A percentile compares a stretch with the other conserved stretches of the same genome.
These are phyloP conservation scores for Erythrobasidium yunnanense DNA, from an alignment of 768 basidiomycete genomes.

Conservation along the genomic window DNA sequence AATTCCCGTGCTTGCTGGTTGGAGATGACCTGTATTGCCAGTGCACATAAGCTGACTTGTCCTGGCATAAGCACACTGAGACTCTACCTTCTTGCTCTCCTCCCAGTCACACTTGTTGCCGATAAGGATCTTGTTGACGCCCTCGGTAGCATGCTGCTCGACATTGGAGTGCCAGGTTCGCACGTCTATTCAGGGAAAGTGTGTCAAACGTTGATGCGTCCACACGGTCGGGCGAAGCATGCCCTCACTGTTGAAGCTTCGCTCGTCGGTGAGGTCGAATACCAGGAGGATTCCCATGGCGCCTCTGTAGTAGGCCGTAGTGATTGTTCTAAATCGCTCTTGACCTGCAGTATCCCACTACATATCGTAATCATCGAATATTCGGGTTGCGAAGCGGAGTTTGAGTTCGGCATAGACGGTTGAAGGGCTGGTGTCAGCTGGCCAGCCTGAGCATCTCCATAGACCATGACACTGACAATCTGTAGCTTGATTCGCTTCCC, in stretches of 20 bases:
- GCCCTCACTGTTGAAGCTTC: conserved; percentile 75
- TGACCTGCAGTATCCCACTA: conserved; percentile 99
- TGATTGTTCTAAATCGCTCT: conserved; percentile 96
- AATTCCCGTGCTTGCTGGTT: conserved; percentile 84
- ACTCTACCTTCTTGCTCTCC: conserved; percentile 56
- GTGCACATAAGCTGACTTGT: neutral
- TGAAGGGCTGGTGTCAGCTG: no score
- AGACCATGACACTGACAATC: conserved; percentile 22
- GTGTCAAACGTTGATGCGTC: conserved; percentile 7
- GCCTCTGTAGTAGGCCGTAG: conserved; percentile 96
- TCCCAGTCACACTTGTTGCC: conserved; percentile 99
- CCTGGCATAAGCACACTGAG: neutral
- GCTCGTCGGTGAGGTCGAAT: conserved; percentile 84
- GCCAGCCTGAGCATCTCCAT: neutral
- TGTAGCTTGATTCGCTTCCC: conserved; percentile 52
- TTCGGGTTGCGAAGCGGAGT: no score
- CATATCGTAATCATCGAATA: neutral
- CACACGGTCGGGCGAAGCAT: neutral
- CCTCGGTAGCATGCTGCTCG: conserved; percentile 96
- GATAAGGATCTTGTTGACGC: conserved; percentile 97
- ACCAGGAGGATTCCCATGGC: conserved; percentile 97
- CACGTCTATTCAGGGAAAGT: conserved; percentile 58
- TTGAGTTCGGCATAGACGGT: no score
- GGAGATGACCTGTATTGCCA: conserved; percentile 52
- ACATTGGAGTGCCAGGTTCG: conserved; percentile 97